Base-by-base conservation (phyloP, 768 basidiomycete species). In the Agaricus bisporus region DNA sequence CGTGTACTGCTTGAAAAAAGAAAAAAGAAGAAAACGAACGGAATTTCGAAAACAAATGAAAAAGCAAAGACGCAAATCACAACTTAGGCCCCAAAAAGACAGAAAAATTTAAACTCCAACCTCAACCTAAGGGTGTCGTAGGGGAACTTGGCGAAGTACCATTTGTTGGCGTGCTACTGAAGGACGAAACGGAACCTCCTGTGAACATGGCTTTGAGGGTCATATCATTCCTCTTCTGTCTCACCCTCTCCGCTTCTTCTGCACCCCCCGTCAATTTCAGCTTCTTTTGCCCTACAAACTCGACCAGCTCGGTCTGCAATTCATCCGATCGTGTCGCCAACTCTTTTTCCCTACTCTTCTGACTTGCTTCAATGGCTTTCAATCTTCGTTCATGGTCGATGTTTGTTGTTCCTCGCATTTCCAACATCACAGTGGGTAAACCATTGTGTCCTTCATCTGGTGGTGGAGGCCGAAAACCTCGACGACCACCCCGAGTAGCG, bases 241-340 rank as follows among this genome's bases (percentile, higher is more conserved):
- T 75, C 60, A 95, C 78, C 53, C 95, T 77, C 71, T 99, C 95
- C 20, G 74, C 79, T 71, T 95, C 92, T 67, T 95, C 91, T 20
- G 91, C 88, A 12, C 93, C 95, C 25, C 95, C 95, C 15, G 95
- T 99, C 89, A 93, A 87, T 76, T 83, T 91, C 66, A 99, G 70
- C 72, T 88, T 94, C 76, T 88, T 89, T 56, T 84, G 82, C 4
- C 73, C 78, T 49, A 99, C 94, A 68, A 98, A 98, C 4, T 88
- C 91, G 42, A 71, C 68, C 60, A 99, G 64, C 73, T 98, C 95
- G 12, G 77, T 74, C 60, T 91, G 81, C 68, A 98, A 83, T 59
- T 91, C 92, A 66, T 97, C 92, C 41, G 86, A 79, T 54, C 81
- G 77, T 45, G 67, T 74, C 18, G 83, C 83, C 17, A 86, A 70